Conservation (phyloP, 1,139 yeast genomes). For the Magnusiomyces sp. region DNA sequence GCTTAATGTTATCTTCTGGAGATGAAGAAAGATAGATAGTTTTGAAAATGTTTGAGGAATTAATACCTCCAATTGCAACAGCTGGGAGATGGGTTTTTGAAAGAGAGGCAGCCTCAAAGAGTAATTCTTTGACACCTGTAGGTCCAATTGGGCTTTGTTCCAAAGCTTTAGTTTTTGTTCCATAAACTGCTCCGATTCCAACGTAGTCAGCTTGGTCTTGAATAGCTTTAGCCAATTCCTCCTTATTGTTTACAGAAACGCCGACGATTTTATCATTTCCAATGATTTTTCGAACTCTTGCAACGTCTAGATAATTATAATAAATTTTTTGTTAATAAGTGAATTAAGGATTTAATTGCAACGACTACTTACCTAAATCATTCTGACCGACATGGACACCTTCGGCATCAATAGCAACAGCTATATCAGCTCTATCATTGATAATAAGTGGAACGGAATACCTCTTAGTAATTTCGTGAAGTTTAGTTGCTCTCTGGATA, state of each 20-base stretch:
- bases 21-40: conserved; percentile 46
- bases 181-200: conserved; percentile 78
- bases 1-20: conserved; percentile 34
- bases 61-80: conserved; percentile 86
- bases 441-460: conserved; percentile 70
- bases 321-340: too few species aligned
- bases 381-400: conserved; percentile 94
- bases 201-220: conserved; percentile 56
- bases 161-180: conserved; percentile 62
- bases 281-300: conserved; percentile 49
- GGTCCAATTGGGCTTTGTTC: conserved; percentile 54
- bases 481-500: conserved; percentile 48
- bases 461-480: conserved; percentile 53
- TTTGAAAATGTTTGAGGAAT: conserved; percentile 50
- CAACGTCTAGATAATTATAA: conserved; percentile 29
- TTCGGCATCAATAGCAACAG: conserved; percentile 82
- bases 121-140: conserved; percentile 50
- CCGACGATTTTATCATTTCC: conserved; percentile 77
- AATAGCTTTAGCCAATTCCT: conserved; percentile 50
- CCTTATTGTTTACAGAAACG: conserved; percentile 55
- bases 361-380: conserved; percentile 47
- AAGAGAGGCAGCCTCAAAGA: conserved; percentile 36
- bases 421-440: conserved; percentile 84
- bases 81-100: conserved; percentile 34
- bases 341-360: not conserved